Evolutionary conservation across 805 yeast species (phyloP), one percentile per base, ranked within the genome.

Genomic region (Candida piceae): DNA sequence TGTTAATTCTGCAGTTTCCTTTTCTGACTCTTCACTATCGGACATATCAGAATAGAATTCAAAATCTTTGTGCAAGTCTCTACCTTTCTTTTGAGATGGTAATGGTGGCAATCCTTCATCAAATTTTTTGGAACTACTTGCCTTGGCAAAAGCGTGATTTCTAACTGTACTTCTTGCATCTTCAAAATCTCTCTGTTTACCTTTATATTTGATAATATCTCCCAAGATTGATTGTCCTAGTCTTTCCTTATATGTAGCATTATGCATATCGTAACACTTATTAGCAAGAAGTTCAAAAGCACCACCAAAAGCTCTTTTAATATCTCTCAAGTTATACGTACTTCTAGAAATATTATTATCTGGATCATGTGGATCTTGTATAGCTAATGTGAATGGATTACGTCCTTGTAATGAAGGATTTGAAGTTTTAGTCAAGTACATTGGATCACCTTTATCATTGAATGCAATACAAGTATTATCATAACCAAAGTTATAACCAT

Each of bases 351-450:
- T 81, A 56, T 90, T 90, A 53, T 90, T 90, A n/a, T 65, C 45
- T 2, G 78, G 66, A 52, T 89, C 96, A 33, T 82, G 80, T 1
- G 97, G 97, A 55, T 90, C 97, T 58, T 84, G 90, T 21, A 90
- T 84, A 1, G 87, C 80, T 27, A 88, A 60, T 1, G 84, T 60
- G 55, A 79, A 85, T 25, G 76, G 69, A 30, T 69, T 70, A 37
- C 79, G 70, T 29, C 78, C 64, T 34, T 71, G 67, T 25, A 59
- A 39, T 3, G 52, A 44, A 1, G 52, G 35, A 27, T 58, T 49
- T 9, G 63, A 53, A n/a, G 63, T 54, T 53, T 87, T 88, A 32
- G 68, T 60, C 39, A 84, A 51, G 51, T 85, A 88, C 15, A 64
- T 57, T 39, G 79, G 76, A 13, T 75, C 58, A 20, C 79, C 86